phyloP scores from a whole-genome alignment of 371 early-diverging fungal genomes.

The Mortierella sp. region DNA sequence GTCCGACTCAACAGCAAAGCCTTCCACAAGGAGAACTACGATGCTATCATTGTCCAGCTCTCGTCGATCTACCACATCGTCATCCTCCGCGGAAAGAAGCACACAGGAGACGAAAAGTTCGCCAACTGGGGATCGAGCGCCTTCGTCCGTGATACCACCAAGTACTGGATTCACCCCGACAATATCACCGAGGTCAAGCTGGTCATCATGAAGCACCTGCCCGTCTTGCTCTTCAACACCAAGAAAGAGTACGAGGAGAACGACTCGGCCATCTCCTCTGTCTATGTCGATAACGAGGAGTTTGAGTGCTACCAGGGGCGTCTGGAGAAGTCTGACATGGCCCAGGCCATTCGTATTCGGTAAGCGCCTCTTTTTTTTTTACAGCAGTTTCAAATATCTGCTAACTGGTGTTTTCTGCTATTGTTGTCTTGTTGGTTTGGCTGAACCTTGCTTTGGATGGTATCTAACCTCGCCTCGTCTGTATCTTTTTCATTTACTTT shows the following conservation, averaged over 20 bases:
- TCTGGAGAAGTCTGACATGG: conserved; percentile 94
- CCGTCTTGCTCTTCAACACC: conserved; percentile 94
- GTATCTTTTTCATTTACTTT: background rate
- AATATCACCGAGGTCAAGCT: conserved; percentile 98
- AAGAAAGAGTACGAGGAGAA: conserved; percentile 79
- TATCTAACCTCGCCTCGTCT: background rate
- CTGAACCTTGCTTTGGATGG: background rate
- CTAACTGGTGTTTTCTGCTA: background rate
- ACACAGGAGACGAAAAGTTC: conserved; percentile 62
- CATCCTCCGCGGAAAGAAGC: conserved; percentile 83
- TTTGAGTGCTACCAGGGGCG: conserved; percentile 96
- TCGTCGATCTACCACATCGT: conserved; percentile 92
- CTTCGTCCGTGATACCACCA: conserved; percentile 92
- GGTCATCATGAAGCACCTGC: conserved; percentile 95
- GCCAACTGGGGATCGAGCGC: conserved; percentile 45
- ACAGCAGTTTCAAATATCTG: no score
- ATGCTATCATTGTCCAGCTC: conserved; percentile 89
- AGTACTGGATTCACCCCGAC: conserved; percentile 99
- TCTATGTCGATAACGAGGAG: conserved; percentile 97
- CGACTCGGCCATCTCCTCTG: conserved; percentile 95
- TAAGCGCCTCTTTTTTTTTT: conserved; percentile 28
- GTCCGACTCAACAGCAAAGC: conserved; percentile 89
- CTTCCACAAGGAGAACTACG: conserved; percentile 93
- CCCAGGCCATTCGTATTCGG: conserved; percentile 94
- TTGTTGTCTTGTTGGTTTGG: background rate